A percentile compares a stretch with the other conserved stretches of the same genome.
Conservation (phyloP, 192 early-diverging fungal species). For the Podila clonocystis region DNA sequence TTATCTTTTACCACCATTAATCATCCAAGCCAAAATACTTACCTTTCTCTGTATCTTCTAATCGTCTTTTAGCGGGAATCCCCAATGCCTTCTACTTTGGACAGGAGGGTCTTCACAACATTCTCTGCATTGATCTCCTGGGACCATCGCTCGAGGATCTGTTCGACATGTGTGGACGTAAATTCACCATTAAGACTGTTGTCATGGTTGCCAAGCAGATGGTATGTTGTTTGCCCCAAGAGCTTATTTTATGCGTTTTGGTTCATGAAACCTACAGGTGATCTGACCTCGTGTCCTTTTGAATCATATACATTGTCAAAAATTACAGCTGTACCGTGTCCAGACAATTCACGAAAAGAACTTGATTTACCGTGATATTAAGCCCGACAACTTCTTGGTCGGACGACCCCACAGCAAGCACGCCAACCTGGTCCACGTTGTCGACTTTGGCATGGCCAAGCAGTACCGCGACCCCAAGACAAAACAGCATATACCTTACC, state of each 20-base stretch:
- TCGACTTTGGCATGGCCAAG: slow-evolving; percentile 99
- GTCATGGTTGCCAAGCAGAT: slow-evolving; percentile 96
- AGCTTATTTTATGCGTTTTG: neutral
- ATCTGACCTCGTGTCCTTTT: neutral
- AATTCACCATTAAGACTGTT: slow-evolving; percentile 93
- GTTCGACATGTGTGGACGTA: slow-evolving; percentile 95
- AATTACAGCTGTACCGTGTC: slow-evolving; percentile 71
- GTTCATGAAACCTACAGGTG: neutral
- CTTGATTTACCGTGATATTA: slow-evolving; percentile 97
- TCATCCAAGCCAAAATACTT: neutral
- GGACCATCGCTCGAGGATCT: slow-evolving; percentile 95
- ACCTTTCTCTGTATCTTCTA: neutral
- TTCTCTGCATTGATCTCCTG: slow-evolving; percentile 94
- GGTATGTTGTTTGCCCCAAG: slow-evolving; percentile 55
- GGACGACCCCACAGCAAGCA: slow-evolving; percentile 75
- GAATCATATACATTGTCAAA: neutral
- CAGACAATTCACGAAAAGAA: slow-evolving; percentile 95
- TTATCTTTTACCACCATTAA: neutral
- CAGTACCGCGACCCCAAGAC: slow-evolving; percentile 97
- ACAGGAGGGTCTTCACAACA: slow-evolving; percentile 95
- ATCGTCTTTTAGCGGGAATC: slow-evolving; percentile 71
- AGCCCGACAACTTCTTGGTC: slow-evolving; percentile 98
- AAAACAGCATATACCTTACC: slow-evolving; percentile 96
- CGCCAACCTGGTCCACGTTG: slow-evolving; percentile 81
- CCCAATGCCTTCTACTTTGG: slow-evolving; percentile 96